These are phyloP conservation scores for Kwoniella shivajii DNA, from an alignment of 1,284 basidiomycete genomes.

Conservation along the genomic window DNA sequence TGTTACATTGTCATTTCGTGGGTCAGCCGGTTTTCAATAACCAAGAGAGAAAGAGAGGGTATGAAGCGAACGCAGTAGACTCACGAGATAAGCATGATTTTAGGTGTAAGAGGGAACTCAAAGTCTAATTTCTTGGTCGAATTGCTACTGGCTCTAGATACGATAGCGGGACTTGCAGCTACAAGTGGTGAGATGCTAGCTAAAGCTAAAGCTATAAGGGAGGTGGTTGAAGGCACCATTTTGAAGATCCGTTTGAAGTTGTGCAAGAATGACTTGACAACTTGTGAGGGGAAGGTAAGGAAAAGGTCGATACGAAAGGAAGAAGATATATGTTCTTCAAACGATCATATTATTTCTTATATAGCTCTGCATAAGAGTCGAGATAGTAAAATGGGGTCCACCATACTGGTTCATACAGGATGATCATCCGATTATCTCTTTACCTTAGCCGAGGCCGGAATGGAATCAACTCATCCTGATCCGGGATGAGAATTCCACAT, in stretches of 20 bases:
- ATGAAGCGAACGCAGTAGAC: conserved; percentile 4
- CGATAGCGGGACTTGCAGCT: conserved; percentile 2
- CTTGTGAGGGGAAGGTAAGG: not conserved
- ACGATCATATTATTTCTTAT: no score
- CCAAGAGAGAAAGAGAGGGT: not conserved
- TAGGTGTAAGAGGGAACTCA: conserved; percentile 31
- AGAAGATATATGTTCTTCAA: no score
- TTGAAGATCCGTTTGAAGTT: not conserved
- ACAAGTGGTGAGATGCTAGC: not conserved
- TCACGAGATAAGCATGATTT: conserved; percentile 41
- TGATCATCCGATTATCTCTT: no score
- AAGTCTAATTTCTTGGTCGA: conserved; percentile 4
- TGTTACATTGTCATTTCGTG: conserved; percentile 10
- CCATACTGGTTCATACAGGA: no score
- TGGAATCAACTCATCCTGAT: no score
- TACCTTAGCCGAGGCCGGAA: no score
- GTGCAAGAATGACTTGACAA: no score
- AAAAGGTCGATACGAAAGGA: not conserved
- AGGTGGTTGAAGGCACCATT: conserved; percentile 4
- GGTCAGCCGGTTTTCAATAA: no score
- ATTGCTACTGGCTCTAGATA: not conserved
- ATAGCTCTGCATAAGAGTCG: no score
- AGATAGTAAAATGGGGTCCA: no score
- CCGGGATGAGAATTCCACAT: no score
- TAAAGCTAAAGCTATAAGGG: conserved; percentile 1